Percentiles rank a stretch among this genome's conserved stretches.
Conservation (phyloP, 2,329 filamentous ascomycete species). For the Neobulgaria alba region DNA sequence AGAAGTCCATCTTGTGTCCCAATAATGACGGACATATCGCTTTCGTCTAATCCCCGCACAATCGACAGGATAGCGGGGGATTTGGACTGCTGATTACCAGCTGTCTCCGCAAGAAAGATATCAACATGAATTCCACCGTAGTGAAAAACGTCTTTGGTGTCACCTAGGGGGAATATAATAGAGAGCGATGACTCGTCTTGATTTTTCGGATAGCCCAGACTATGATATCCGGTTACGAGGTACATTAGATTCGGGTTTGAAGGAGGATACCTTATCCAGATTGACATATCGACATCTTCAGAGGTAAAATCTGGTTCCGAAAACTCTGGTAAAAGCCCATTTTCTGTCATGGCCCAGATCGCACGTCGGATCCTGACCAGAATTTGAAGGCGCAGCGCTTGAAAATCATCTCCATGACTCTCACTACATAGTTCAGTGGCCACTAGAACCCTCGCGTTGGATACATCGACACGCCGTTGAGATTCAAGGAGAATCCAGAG, state of each 20-base stretch:
- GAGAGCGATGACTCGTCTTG: conserved; percentile 41
- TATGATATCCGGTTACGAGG: conserved; percentile 57
- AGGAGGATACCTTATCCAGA: conserved; percentile 73
- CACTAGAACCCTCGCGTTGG: background rate
- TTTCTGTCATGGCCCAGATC: conserved; percentile 69
- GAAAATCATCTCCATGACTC: background rate
- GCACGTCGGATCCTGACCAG: conserved; percentile 49
- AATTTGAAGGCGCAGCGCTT: background rate
- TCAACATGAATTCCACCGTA: conserved; percentile 70
- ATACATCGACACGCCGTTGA: conserved; percentile 29
- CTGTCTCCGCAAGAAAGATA: conserved; percentile 62
- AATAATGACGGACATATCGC: conserved; percentile 63
- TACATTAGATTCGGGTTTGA: conserved; percentile 64
- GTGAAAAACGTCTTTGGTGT: conserved; percentile 62
- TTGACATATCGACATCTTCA: conserved; percentile 65
- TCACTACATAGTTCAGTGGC: background rate
- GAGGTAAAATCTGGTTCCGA: conserved; percentile 57
- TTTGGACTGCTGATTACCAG: conserved; percentile 56
- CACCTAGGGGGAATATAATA: conserved; percentile 63
- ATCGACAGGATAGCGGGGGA: conserved; percentile 70
- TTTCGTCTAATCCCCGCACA: conserved; percentile 56
- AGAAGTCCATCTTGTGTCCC: conserved; percentile 71
- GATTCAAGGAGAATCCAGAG: conserved; percentile 79
- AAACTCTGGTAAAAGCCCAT: conserved; percentile 58
- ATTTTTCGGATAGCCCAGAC: conserved; percentile 36